Base-by-base conservation (phyloP, 805 yeast genomes). In the Schizosaccharomyces cryophilus region DNA sequence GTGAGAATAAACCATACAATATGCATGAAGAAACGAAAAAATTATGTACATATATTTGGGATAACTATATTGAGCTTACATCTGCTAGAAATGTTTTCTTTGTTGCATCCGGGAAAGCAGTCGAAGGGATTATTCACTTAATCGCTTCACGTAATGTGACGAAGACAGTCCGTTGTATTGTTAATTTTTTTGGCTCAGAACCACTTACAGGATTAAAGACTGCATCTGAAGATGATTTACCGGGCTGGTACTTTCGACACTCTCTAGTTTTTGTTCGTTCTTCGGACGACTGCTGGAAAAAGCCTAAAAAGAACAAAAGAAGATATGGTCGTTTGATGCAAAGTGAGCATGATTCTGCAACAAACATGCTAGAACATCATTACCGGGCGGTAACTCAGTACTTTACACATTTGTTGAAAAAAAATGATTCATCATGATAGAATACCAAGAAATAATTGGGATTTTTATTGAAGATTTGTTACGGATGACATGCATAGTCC, bases 41-140 rank as follows among this genome's bases (percentile, higher is more conserved):
- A 66, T 75, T 85, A 0, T 68, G 87, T 55, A 70, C 85, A 11
- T 85, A 85, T 68, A 67, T 93, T 19, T 93, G 97, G 96, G 97
- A 90, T 69, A 86, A 88, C 69, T 87, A 86, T 67, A 73, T 93
- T 61, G 81, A 84, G 63, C 86, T 83, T 68, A 85, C 88, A 66
- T 78, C 79, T 61, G 80, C 85, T 55, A 74, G 80, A 56, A 85
- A 85, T 65, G 69, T 93, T 40, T 82, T 85, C 0, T 81, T 90
- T 68, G 77, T 89, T 47, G 96, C 96, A 6, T 78, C 84, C 65
- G 98, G 98, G 48, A 95, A 87, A 62, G 82, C 96, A 0, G 85
- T 86, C 67, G 83, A 86, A 55, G 87, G 95, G 1, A 78, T 89
- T 58, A 89, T 90, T 1, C 93, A 89, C 71, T 73, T 90, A 29